These are phyloP conservation scores for Gaeumannomyces sp. DNA, from an alignment of 2,329 filamentous ascomycete species.

Conservation along the genomic window DNA sequence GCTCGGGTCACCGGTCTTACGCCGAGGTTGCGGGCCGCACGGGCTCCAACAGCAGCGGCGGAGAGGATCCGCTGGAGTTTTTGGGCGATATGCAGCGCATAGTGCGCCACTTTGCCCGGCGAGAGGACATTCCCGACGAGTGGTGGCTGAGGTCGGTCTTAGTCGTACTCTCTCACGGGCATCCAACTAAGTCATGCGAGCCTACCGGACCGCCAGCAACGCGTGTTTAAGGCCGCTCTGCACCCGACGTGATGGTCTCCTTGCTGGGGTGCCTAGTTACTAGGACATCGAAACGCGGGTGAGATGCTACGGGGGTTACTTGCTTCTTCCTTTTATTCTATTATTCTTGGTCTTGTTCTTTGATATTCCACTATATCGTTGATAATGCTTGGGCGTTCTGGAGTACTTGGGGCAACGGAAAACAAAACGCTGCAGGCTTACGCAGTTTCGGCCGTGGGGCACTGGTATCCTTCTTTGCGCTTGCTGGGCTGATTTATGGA, in stretches of 20 bases:
- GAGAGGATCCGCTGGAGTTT: conserved; percentile 26
- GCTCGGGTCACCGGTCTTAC: conserved; percentile 25
- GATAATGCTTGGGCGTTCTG: neutral
- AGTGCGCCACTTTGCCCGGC: conserved; percentile 60
- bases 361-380: conserved; percentile 1
- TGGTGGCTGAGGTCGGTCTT: conserved; percentile 69
- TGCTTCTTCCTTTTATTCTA: neutral
- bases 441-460: neutral
- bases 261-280: too few species aligned
- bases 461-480: neutral
- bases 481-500: neutral
- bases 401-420: neutral
- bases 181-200: conserved; percentile 11
- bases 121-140: conserved; percentile 73
- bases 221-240: neutral
- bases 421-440: neutral
- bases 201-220: neutral
- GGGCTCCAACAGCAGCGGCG: conserved; percentile 23
- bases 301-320: neutral
- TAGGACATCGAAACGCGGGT: neutral
- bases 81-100: conserved; percentile 63
- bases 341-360: conserved; percentile 6
- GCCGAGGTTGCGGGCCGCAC: conserved; percentile 40
- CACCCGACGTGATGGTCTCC: neutral
- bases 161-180: conserved; percentile 48